Conservation (phyloP, 495 filamentous ascomycete species). For the Neurospora tetraspora region DNA sequence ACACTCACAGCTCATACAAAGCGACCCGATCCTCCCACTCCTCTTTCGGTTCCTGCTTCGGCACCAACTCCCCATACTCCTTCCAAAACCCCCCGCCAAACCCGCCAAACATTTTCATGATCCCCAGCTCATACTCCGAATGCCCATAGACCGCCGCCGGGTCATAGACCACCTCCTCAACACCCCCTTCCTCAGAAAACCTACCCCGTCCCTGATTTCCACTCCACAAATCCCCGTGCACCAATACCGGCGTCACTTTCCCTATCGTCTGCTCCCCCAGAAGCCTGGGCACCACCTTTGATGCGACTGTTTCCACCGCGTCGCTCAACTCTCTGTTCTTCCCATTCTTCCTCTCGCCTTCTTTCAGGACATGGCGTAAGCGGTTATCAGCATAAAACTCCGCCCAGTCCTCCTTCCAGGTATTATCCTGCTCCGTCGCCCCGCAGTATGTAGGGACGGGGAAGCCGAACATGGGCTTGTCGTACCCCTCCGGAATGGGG, state of each 20-base stretch:
- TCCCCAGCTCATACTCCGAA: constrained; percentile 81
- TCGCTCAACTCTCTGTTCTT: constrained; percentile 47
- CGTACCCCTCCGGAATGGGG: constrained; percentile 49
- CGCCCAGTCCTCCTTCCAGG: constrained; percentile 58
- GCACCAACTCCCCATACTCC: constrained; percentile 64
- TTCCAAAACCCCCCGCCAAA: constrained; percentile 61
- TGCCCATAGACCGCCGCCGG: constrained; percentile 73
- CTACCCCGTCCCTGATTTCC: constrained; percentile 67
- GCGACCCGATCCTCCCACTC: constrained; percentile 76
- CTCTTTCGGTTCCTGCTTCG: constrained; percentile 68
- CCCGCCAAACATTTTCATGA: constrained; percentile 95
- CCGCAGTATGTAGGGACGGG: constrained; percentile 77
- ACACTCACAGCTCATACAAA: constrained; percentile 72
- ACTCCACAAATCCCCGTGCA: constrained; percentile 88
- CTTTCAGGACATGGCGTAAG: constrained; percentile 50
- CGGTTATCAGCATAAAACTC: constrained; percentile 74
- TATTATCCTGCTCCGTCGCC: constrained; percentile 69
- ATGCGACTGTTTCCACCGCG: constrained; percentile 53
- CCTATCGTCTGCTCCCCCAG: constrained; percentile 59
- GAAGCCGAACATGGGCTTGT: constrained; percentile 64
- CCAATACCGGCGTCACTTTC: constrained; percentile 56
- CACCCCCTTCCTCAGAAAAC: constrained; percentile 41
- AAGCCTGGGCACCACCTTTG: constrained; percentile 58
- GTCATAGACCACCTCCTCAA: constrained; percentile 79
- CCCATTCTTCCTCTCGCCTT: constrained; percentile 52